A percentile compares a stretch with the other conserved stretches of the same genome.
Evolutionary conservation across 441 rosid species (phyloP).

Genomic region (Bocquillonia castaneifolia): DNA sequence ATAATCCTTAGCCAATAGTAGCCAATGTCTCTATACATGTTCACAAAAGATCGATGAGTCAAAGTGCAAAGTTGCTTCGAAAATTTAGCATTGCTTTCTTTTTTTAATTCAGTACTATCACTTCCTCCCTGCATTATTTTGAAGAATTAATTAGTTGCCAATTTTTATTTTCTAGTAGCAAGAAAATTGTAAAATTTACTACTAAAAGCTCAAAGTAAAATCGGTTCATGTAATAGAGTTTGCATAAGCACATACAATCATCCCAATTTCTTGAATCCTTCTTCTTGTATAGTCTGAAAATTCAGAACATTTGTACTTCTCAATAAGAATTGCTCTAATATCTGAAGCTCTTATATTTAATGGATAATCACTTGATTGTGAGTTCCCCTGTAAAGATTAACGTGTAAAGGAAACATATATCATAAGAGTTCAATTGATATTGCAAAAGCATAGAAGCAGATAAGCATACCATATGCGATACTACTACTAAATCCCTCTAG

Average conservation of each 20-base stretch:
- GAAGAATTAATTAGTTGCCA: not conserved
- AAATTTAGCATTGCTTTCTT: conserved; percentile 27
- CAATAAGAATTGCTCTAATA: conserved; percentile 52
- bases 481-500: too few relatives aligned
- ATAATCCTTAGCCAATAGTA: conserved; percentile 23
- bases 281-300: conserved; percentile 36
- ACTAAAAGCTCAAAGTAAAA: not conserved
- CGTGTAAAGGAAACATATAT: too few relatives aligned
- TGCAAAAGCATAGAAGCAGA: not conserved
- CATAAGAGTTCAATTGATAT: too few relatives aligned
- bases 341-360: conserved; percentile 50
- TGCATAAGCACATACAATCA: conserved; percentile 34
- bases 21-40: conserved; percentile 24
- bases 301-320: conserved; percentile 46
- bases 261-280: conserved; percentile 44
- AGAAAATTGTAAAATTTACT: too few relatives aligned
- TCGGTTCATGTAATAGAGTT: not conserved
- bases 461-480: conserved; percentile 28
- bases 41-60: conserved; percentile 19
- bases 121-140: conserved; percentile 41
- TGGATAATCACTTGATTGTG: conserved; percentile 13
- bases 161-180: too few relatives aligned
- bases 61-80: conserved; percentile 19
- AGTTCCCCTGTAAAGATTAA: not conserved
- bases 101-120: conserved; percentile 35